Evolutionary conservation across 1,284 basidiomycete genomes (phyloP).

Genomic region (Puccinia coronata): DNA sequence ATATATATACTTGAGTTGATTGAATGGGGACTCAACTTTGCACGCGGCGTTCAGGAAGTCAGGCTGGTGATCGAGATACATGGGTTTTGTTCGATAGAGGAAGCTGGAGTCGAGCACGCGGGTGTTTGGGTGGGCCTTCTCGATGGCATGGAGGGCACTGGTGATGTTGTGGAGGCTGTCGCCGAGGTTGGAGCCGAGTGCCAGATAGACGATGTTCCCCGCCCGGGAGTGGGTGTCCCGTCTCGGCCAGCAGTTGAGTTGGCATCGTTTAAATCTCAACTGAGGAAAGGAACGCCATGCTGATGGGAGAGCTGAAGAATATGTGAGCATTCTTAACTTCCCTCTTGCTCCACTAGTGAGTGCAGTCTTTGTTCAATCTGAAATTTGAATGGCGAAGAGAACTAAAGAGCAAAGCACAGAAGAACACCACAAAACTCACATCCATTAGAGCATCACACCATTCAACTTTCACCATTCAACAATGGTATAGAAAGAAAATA

Average conservation of each 20-base stretch:
- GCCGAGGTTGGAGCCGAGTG: constrained; percentile 36
- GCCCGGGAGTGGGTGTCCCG: neutral
- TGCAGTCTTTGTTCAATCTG: too few species aligned
- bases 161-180: constrained; percentile 12
- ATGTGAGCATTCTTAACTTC: too few species aligned
- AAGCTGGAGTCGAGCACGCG: constrained; percentile 77
- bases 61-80: constrained; percentile 92
- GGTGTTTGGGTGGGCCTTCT: constrained; percentile 56
- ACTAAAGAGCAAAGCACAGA: too few species aligned
- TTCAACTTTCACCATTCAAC: neutral
- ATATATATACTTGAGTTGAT: too few species aligned
- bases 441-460: too few species aligned
- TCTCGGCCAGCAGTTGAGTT: too few species aligned
- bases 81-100: constrained; percentile 89
- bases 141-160: constrained; percentile 3
- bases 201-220: constrained; percentile 32
- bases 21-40: constrained; percentile 70
- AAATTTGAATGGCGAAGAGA: too few species aligned
- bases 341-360: too few species aligned
- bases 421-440: too few species aligned
- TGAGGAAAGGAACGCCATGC: too few species aligned
- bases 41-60: constrained; percentile 88
- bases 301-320: too few species aligned
- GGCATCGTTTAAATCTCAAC: too few species aligned
- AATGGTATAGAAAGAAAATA: neutral